phyloP scores from a whole-genome alignment of 805 yeast species.

The Blastobotrys americana region DNA sequence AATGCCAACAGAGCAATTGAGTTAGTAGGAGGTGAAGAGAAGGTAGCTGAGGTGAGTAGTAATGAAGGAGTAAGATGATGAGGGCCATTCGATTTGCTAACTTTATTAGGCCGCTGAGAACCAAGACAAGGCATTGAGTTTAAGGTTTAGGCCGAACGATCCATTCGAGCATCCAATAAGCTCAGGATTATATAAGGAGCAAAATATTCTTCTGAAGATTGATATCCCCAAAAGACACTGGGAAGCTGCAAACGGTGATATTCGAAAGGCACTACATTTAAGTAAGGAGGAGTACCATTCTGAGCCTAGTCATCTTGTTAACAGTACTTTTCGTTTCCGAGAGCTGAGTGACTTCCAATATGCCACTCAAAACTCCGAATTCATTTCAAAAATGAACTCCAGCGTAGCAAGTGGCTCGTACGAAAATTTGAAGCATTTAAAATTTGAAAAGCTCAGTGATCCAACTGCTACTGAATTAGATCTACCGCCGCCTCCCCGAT shows the following conservation, averaged over 20 bases:
- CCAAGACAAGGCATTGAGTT: slow-evolving; percentile 29
- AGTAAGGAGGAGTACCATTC: slow-evolving; percentile 44
- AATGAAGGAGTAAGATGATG: neutral
- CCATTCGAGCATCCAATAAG: slow-evolving; percentile 44
- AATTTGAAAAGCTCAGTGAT: slow-evolving; percentile 22
- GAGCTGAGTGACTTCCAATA: slow-evolving; percentile 86
- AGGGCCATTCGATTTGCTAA: no score
- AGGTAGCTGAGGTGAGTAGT: slow-evolving; percentile 31
- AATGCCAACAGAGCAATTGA: slow-evolving; percentile 36
- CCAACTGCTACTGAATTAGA: slow-evolving; percentile 36
- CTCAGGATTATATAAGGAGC: slow-evolving; percentile 25
- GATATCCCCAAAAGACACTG: slow-evolving; percentile 26
- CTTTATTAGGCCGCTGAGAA: slow-evolving; percentile 25
- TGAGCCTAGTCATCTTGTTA: slow-evolving; percentile 60
- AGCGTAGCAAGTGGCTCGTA: slow-evolving; percentile 41
- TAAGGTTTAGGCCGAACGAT: slow-evolving; percentile 32
- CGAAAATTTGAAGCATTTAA: slow-evolving; percentile 35
- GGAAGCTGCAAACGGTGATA: slow-evolving; percentile 33
- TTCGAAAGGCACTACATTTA: slow-evolving; percentile 55
- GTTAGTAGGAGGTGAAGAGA: slow-evolving; percentile 44
- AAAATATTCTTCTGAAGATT: slow-evolving; percentile 30
- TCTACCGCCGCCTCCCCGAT: slow-evolving; percentile 80
- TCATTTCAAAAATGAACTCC: slow-evolving; percentile 35
- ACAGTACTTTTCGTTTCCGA: slow-evolving; percentile 66
- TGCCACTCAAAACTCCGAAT: slow-evolving; percentile 49